These are phyloP conservation scores for Pleurotus sapidus DNA, from an alignment of 768 basidiomycete species.

Conservation along the genomic window DNA sequence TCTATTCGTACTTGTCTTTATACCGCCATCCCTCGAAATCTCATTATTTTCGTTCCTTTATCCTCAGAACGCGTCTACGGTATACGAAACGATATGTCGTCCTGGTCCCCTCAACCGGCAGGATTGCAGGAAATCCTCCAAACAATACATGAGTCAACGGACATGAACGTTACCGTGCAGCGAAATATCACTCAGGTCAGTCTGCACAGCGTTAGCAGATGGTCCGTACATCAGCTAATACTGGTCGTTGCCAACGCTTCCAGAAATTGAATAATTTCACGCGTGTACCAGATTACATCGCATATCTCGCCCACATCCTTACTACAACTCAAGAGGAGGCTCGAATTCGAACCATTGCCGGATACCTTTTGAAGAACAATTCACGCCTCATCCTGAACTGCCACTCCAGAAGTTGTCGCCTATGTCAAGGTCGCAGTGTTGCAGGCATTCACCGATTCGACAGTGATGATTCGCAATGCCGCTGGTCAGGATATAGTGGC, in stretches of 20 bases:
- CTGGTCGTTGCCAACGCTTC: background rate
- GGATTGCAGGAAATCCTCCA: constrained; percentile 90
- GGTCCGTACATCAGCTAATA: too few relatives aligned
- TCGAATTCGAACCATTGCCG: constrained; percentile 92
- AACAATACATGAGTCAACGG: constrained; percentile 89
- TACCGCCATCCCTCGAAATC: constrained; percentile 3
- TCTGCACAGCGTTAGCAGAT: background rate
- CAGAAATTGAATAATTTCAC: constrained; percentile 89
- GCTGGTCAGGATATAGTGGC: constrained; percentile 92
- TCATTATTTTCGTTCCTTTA: constrained; percentile 12
- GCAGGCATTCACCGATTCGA: constrained; percentile 76
- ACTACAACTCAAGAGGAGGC: constrained; percentile 84
- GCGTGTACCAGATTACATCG: constrained; percentile 89
- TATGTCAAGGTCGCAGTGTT: constrained; percentile 78
- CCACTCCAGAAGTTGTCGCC: constrained; percentile 60
- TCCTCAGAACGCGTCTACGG: constrained; percentile 32
- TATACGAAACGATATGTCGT: constrained; percentile 43
- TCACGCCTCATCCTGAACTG: constrained; percentile 71
- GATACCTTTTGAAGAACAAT: constrained; percentile 96
- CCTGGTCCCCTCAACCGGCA: constrained; percentile 82
- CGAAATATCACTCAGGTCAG: constrained; percentile 79
- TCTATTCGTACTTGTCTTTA: constrained; percentile 8
- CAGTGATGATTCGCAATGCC: constrained; percentile 89
- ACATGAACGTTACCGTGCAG: constrained; percentile 73
- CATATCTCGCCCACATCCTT: constrained; percentile 94